These are phyloP conservation scores for Phytophthora agathidicida DNA, from an alignment of 352 stramenopile genomes.

Conservation along the genomic window DNA sequence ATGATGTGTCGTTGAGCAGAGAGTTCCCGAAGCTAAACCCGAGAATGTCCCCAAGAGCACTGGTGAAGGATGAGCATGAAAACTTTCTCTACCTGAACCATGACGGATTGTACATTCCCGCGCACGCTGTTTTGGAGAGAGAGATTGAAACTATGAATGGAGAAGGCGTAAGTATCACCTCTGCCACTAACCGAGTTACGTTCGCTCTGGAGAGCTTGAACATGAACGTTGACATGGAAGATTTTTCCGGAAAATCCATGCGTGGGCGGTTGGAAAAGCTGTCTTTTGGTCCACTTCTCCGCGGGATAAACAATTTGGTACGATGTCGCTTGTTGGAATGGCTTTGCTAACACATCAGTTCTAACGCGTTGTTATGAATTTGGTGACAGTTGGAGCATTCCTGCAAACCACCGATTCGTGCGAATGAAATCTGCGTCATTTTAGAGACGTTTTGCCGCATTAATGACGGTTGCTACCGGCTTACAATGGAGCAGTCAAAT, in stretches of 20 bases:
- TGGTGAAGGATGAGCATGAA: slow-evolving; percentile 64
- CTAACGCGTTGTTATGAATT: neutral
- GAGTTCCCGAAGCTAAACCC: slow-evolving; percentile 77
- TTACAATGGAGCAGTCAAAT: slow-evolving; percentile 58
- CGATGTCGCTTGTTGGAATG: slow-evolving; percentile 13
- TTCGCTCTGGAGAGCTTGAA: slow-evolving; percentile 81
- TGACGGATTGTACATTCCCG: slow-evolving; percentile 65
- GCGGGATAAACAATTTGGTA: slow-evolving; percentile 69
- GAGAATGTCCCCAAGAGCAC: slow-evolving; percentile 51
- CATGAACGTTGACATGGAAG: slow-evolving; percentile 66
- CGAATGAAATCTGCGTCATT: slow-evolving; percentile 70
- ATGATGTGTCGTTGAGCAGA: slow-evolving; percentile 58
- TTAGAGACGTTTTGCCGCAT: slow-evolving; percentile 75
- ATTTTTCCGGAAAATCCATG: slow-evolving; percentile 59
- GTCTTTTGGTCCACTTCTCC: slow-evolving; percentile 56
- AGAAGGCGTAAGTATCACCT: slow-evolving; percentile 46
- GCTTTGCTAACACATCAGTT: neutral
- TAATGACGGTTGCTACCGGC: slow-evolving; percentile 74
- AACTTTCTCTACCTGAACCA: slow-evolving; percentile 60
- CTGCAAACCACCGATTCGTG: slow-evolving; percentile 64
- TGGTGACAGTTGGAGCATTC: slow-evolving; percentile 60
- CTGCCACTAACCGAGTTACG: slow-evolving; percentile 59
- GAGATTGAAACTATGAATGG: slow-evolving; percentile 66
- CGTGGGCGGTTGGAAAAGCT: slow-evolving; percentile 61
- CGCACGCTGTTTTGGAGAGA: slow-evolving; percentile 56